Percentiles rank a stretch among this genome's conserved stretches.
Evolutionary conservation across 202 grass and related monocot species (phyloP).

Genomic region (Setaria italica): DNA sequence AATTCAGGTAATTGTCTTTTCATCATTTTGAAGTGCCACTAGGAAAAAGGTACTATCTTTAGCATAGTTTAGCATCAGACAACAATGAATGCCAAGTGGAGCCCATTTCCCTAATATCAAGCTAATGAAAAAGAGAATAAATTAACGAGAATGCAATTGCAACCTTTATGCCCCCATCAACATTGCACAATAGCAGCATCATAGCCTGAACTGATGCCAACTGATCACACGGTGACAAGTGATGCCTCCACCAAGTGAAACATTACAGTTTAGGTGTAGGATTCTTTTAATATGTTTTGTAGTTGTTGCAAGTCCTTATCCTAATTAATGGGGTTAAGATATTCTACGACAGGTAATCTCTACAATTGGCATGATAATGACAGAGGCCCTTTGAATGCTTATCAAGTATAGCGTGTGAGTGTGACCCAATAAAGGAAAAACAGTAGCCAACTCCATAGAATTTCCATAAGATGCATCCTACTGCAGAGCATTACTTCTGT

Average conservation of each 20-base stretch:
- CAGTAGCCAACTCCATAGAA: background rate
- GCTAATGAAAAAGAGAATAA: constrained; percentile 1
- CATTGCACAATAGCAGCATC: background rate
- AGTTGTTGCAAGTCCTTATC: constrained; percentile 46
- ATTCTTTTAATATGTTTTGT: constrained; percentile 17
- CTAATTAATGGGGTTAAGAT: constrained; percentile 14
- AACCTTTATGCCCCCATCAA: background rate
- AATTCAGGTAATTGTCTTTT: constrained; percentile 11
- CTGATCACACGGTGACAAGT: constrained; percentile 11
- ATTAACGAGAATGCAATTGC: background rate
- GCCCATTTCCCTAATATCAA: constrained; percentile 2
- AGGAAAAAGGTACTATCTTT: background rate
- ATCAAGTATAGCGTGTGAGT: background rate
- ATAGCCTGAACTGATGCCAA: constrained; percentile 5
- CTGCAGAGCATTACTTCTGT: background rate
- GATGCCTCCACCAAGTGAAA: constrained; percentile 29
- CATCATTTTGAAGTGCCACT: constrained; percentile 3
- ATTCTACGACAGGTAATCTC: constrained; percentile 30
- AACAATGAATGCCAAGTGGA: constrained; percentile 12
- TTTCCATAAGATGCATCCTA: background rate
- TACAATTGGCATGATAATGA: constrained; percentile 38
- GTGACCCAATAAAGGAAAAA: constrained; percentile 25
- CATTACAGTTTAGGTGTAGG: constrained; percentile 12
- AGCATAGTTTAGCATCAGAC: constrained; percentile 28
- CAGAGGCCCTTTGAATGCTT: constrained; percentile 6